Evolutionary conservation across 495 filamentous ascomycete species (phyloP).

Genomic region (Lepraria neglecta): DNA sequence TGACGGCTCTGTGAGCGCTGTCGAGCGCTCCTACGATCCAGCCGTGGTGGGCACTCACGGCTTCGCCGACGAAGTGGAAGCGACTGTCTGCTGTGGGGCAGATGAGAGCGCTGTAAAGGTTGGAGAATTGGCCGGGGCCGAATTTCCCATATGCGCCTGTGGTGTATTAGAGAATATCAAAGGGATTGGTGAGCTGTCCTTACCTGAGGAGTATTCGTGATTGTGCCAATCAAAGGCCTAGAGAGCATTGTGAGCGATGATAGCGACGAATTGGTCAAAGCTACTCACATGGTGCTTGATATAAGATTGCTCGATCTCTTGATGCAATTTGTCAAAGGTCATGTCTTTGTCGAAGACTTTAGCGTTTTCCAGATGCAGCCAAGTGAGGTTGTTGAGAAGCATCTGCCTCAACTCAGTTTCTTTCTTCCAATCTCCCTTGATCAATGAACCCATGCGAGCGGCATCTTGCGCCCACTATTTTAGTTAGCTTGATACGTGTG

Average conservation of each 20-base stretch:
- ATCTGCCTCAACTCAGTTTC: background rate
- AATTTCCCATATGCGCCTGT: slow-evolving; percentile 41
- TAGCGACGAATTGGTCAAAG: background rate
- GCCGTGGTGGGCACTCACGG: slow-evolving; percentile 38
- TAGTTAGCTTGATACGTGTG: too few species aligned
- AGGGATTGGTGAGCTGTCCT: background rate
- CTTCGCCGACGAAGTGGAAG: slow-evolving; percentile 38
- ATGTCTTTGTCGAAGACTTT: background rate
- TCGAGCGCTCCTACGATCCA: slow-evolving; percentile 40
- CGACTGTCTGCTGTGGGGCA: slow-evolving; percentile 28
- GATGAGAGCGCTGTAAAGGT: slow-evolving; percentile 29
- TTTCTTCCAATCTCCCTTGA: slow-evolving; percentile 3
- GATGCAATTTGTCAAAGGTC: background rate
- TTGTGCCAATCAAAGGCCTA: slow-evolving; percentile 5
- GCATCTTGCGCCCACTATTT: slow-evolving; percentile 1
- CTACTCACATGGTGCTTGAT: background rate
- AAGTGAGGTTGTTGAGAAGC: background rate
- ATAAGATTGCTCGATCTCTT: background rate
- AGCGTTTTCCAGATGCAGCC: background rate
- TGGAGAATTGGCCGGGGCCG: slow-evolving; percentile 37
- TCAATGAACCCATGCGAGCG: background rate
- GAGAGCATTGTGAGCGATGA: background rate
- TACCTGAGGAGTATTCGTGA: slow-evolving; percentile 3
- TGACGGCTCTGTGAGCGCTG: slow-evolving; percentile 24
- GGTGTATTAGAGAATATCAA: slow-evolving; percentile 2